A percentile compares a stretch with the other conserved stretches of the same genome.
These are phyloP conservation scores for Fusarium sp. DNA, from an alignment of 2,329 filamentous ascomycete species.

Conservation along the genomic window DNA sequence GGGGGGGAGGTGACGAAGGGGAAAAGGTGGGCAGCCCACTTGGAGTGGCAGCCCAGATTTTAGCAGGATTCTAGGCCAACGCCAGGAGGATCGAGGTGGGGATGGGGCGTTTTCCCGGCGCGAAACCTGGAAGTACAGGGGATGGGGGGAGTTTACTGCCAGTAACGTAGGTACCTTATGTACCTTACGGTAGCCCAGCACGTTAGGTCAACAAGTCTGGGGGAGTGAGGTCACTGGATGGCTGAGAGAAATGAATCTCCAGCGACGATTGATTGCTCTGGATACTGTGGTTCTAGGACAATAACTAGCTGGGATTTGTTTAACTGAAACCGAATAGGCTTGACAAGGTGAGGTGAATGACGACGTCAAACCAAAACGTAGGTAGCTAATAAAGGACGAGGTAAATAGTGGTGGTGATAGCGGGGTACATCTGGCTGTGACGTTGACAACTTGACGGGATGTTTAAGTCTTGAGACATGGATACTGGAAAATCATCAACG, in stretches of 20 bases:
- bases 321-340: slow-evolving; percentile 4
- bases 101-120: slow-evolving; percentile 38
- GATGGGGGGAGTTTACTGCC: slow-evolving; percentile 11
- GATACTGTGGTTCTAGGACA: not conserved
- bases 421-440: slow-evolving; percentile 33
- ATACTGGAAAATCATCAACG: not conserved
- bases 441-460: slow-evolving; percentile 14
- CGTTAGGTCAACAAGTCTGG: slow-evolving; percentile 7
- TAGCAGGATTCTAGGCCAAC: slow-evolving; percentile 46
- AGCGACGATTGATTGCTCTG: slow-evolving; percentile 13
- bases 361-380: slow-evolving; percentile 14
- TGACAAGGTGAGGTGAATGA: slow-evolving; percentile 21
- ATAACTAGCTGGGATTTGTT: slow-evolving; percentile 4
- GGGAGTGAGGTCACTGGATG: slow-evolving; percentile 39
- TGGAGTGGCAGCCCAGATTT: slow-evolving; percentile 43
- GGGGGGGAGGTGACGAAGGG: slow-evolving; percentile 40
- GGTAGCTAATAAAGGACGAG: slow-evolving; percentile 9
- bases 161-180: not conserved
- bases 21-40: slow-evolving; percentile 45
- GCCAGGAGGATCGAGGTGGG: slow-evolving; percentile 40
- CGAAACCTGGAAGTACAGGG: slow-evolving; percentile 41
- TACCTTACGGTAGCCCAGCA: not conserved
- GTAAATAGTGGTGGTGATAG: slow-evolving; percentile 30
- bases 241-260: slow-evolving; percentile 12
- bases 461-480: not conserved